These are phyloP conservation scores for Crithidia thermophila DNA, from an alignment of 208 protist species.

Conservation along the genomic window DNA sequence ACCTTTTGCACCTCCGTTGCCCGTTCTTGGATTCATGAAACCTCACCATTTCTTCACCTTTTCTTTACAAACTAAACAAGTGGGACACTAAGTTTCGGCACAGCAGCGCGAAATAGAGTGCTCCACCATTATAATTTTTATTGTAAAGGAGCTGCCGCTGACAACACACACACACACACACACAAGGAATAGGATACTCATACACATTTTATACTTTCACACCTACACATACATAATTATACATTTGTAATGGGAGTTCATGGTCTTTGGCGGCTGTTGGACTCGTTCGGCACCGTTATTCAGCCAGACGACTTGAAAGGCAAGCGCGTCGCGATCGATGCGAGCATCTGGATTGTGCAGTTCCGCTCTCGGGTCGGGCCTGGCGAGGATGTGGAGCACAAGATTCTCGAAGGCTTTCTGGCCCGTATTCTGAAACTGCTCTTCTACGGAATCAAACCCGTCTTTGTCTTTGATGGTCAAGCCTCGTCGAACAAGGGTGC, in stretches of 20 bases:
- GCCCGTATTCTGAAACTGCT: conserved; percentile 86
- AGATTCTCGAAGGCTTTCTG: conserved; percentile 80
- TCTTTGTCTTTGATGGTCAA: conserved; percentile 90
- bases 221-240: background rate
- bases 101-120: no score
- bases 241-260: conserved; percentile 76
- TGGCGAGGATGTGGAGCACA: conserved; percentile 55
- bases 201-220: background rate
- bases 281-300: conserved; percentile 76
- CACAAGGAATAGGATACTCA: background rate
- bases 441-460: conserved; percentile 84
- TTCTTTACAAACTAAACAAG: no score
- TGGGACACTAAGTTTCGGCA: no score
- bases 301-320: conserved; percentile 67
- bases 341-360: conserved; percentile 90
- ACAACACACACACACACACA: conserved; percentile 4
- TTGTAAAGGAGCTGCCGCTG: no score
- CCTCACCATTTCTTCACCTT: no score
- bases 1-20: no score
- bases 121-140: no score
- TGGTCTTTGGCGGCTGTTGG: conserved; percentile 84
- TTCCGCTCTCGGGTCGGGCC: conserved; percentile 55
- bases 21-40: no score
- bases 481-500: conserved; percentile 57
- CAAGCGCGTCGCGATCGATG: conserved; percentile 83